Evolutionary conservation across 1,284 basidiomycete genomes (phyloP).

Genomic region (Ceraceosorus guamensis): DNA sequence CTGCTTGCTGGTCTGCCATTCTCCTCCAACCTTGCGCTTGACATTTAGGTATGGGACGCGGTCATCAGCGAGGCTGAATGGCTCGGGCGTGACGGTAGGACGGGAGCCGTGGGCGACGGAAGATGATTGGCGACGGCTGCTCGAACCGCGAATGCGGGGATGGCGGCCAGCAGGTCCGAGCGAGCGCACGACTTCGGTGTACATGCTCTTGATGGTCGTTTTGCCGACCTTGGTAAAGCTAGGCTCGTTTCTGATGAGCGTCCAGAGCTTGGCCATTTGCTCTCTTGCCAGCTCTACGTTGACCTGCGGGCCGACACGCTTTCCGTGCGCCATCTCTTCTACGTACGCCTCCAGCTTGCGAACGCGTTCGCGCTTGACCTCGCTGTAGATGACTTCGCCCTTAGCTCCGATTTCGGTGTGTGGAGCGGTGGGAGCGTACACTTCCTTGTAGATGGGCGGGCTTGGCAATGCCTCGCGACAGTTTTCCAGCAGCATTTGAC

Average conservation of each 20-base stretch:
- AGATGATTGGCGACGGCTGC: slow-evolving; percentile 32
- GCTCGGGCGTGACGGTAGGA: slow-evolving; percentile 52
- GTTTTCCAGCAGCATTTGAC: slow-evolving; percentile 91
- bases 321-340: slow-evolving; percentile 94
- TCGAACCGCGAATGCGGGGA: slow-evolving; percentile 17
- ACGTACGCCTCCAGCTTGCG: slow-evolving; percentile 97
- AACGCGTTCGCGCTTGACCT: slow-evolving; percentile 88
- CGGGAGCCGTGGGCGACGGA: slow-evolving; percentile 59
- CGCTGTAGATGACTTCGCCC: slow-evolving; percentile 89
- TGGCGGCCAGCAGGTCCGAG: slow-evolving; percentile 54
- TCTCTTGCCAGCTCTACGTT: slow-evolving; percentile 85
- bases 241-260: slow-evolving; percentile 90
- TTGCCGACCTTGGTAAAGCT: slow-evolving; percentile 95
- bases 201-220: slow-evolving; percentile 90
- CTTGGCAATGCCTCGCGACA: slow-evolving; percentile 74
- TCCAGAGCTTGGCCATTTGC: slow-evolving; percentile 92
- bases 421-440: slow-evolving; percentile 72
- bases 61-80: slow-evolving; percentile 51
- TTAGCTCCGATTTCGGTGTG: slow-evolving; percentile 85
- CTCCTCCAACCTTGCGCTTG: slow-evolving; percentile 91
- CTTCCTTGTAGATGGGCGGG: slow-evolving; percentile 75
- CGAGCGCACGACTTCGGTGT: slow-evolving; percentile 79
- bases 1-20: slow-evolving; percentile 95
- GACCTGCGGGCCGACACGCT: slow-evolving; percentile 53
- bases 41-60: slow-evolving; percentile 90